phyloP scores from a whole-genome alignment of 208 protist species.

The Wallacemonas rigidus region DNA sequence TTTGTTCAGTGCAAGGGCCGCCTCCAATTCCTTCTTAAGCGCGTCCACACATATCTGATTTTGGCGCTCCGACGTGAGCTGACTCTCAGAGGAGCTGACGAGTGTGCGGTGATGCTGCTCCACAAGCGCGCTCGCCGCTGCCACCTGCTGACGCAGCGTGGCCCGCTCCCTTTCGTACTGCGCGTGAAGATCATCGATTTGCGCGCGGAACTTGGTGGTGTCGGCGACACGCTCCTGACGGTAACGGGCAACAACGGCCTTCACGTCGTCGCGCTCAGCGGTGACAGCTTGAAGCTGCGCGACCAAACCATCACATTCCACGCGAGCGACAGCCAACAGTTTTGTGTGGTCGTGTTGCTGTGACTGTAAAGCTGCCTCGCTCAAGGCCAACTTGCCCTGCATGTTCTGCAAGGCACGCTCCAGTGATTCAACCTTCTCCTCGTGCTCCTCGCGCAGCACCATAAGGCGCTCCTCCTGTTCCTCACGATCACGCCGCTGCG shows the following conservation, averaged over 20 bases:
- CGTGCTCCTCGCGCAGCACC: slow-evolving; percentile 71
- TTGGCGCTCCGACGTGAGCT: slow-evolving; percentile 50
- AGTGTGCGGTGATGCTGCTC: slow-evolving; percentile 52
- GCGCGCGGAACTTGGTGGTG: slow-evolving; percentile 32
- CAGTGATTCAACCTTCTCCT: not conserved
- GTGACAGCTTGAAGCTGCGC: slow-evolving; percentile 31
- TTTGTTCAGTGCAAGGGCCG: slow-evolving; percentile 65
- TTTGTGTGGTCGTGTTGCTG: slow-evolving; percentile 12
- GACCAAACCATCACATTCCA: slow-evolving; percentile 16
- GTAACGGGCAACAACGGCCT: slow-evolving; percentile 36
- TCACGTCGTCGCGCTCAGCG: slow-evolving; percentile 48
- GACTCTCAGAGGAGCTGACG: slow-evolving; percentile 31
- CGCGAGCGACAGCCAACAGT: slow-evolving; percentile 17
- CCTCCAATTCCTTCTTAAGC: slow-evolving; percentile 77
- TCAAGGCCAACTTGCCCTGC: slow-evolving; percentile 38
- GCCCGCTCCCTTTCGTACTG: slow-evolving; percentile 39
- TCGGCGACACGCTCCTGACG: slow-evolving; percentile 29
- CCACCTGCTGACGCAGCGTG: slow-evolving; percentile 36
- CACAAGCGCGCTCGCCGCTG: slow-evolving; percentile 31
- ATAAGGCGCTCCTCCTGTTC: slow-evolving; percentile 73
- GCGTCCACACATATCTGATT: slow-evolving; percentile 40
- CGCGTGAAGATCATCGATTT: slow-evolving; percentile 38
- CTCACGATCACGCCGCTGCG: slow-evolving; percentile 66
- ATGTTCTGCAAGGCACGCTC: slow-evolving; percentile 29
- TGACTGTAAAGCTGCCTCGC: not conserved